These are phyloP conservation scores for Hemisphaericaspora xylanilytica DNA, from an alignment of 1,139 yeast genomes.

Conservation along the genomic window DNA sequence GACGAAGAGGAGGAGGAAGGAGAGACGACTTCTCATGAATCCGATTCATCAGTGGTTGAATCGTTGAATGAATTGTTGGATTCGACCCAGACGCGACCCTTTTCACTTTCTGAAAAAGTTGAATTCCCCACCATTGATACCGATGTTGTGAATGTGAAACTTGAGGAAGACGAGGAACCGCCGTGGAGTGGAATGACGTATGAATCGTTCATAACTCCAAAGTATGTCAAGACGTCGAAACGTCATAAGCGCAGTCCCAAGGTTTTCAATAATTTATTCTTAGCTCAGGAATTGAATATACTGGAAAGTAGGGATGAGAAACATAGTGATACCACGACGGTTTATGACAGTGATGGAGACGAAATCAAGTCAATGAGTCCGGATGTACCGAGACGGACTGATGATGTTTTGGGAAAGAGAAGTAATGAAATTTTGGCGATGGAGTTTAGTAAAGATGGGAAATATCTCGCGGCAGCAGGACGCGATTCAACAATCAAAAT, in stretches of 20 bases:
- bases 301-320: constrained; percentile 2
- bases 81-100: background rate
- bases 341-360: constrained; percentile 7
- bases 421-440: constrained; percentile 64
- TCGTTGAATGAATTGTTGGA: constrained; percentile 5
- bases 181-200: constrained; percentile 35
- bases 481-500: constrained; percentile 64
- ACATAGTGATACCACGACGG: constrained; percentile 1
- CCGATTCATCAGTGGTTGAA: constrained; percentile 10
- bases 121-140: constrained; percentile 13
- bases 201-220: constrained; percentile 49
- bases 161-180: constrained; percentile 16
- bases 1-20: constrained; percentile 12
- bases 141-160: constrained; percentile 7
- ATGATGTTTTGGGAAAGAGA: constrained; percentile 7
- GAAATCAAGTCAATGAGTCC: constrained; percentile 10
- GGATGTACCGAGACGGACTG: constrained; percentile 10
- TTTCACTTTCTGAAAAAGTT: constrained; percentile 12
- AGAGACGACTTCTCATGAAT: constrained; percentile 3
- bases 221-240: constrained; percentile 49
- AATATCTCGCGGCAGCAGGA: constrained; percentile 81
- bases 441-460: constrained; percentile 77
- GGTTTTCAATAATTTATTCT: constrained; percentile 55
- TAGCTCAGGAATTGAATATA: constrained; percentile 72
- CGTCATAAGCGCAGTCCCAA: constrained; percentile 45